These are phyloP conservation scores for Lactifluus volemus DNA, from an alignment of 768 basidiomycete species.

Conservation along the genomic window DNA sequence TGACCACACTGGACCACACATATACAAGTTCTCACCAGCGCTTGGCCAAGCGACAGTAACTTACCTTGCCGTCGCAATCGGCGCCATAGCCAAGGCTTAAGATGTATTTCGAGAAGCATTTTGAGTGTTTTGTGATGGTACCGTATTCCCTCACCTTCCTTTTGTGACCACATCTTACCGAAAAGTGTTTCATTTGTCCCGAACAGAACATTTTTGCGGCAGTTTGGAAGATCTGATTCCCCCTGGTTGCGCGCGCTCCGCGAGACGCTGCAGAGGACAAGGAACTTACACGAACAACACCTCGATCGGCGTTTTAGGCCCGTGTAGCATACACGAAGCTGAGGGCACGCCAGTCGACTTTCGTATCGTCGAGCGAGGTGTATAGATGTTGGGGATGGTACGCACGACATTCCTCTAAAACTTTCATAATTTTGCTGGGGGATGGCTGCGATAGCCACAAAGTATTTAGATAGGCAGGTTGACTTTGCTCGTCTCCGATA, in stretches of 20 bases:
- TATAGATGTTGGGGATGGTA: constrained; percentile 28
- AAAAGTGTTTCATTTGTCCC: not conserved
- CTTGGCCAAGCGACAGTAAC: constrained; percentile 85
- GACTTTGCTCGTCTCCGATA: too few relatives aligned
- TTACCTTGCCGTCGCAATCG: constrained; percentile 94
- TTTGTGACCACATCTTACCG: not conserved
- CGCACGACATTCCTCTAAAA: too few relatives aligned
- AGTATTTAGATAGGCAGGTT: too few relatives aligned
- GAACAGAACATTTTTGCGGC: constrained; percentile 30
- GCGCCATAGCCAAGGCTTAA: constrained; percentile 95
- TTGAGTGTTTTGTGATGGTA: constrained; percentile 80
- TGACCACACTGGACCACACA: constrained; percentile 94
- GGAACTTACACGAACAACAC: constrained; percentile 92
- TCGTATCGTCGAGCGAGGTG: constrained; percentile 72
- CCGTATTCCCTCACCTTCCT: constrained; percentile 2
- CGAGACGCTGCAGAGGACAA: constrained; percentile 98
- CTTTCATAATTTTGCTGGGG: too few relatives aligned
- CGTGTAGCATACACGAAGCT: constrained; percentile 48
- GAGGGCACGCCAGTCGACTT: constrained; percentile 47
- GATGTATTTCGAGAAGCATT: constrained; percentile 95
- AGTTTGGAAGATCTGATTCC: constrained; percentile 78
- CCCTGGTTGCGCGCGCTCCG: constrained; percentile 93
- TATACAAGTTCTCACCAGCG: constrained; percentile 99
- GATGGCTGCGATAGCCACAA: too few relatives aligned
- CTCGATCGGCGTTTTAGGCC: constrained; percentile 87